Percentiles rank a stretch among this genome's conserved stretches.
Conservation (phyloP, 768 basidiomycete genomes). For the Tricholoma matsutake region DNA sequence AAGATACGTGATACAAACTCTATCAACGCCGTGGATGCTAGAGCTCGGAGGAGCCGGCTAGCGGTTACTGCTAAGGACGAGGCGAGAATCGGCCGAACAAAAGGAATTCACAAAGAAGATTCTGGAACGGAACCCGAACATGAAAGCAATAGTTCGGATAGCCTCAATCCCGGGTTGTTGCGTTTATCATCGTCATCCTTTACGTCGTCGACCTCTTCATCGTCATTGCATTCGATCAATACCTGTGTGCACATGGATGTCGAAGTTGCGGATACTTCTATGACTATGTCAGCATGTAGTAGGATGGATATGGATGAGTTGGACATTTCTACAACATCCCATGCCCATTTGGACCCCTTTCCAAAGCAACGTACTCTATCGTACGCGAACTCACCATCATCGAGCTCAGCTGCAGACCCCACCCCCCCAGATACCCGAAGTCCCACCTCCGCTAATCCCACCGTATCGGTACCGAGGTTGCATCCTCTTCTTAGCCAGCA, state of each 20-base stretch:
- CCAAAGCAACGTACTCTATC: background rate
- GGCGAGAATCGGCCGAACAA: conserved; percentile 5
- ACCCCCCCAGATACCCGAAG: background rate
- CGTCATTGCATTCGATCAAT: conserved; percentile 2
- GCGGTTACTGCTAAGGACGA: background rate
- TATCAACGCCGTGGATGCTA: background rate
- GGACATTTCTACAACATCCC: background rate
- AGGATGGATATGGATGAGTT: conserved; percentile 8
- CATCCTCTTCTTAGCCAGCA: conserved; percentile 16
- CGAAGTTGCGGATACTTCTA: conserved; percentile 1
- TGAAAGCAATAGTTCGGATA: background rate
- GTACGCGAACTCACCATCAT: background rate
- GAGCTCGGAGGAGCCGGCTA: conserved; percentile 1
- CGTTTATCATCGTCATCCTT: conserved; percentile 7
- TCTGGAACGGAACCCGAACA: background rate
- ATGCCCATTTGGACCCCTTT: background rate
- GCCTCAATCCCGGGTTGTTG: background rate
- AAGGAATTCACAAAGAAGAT: conserved; percentile 7
- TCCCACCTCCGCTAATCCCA: background rate
- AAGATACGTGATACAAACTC: background rate
- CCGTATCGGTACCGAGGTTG: conserved; percentile 7
- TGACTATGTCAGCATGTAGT: conserved; percentile 2
- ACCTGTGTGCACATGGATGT: background rate
- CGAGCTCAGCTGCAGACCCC: background rate
- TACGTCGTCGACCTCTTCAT: conserved; percentile 2